Conservation (phyloP, 2,329 filamentous ascomycete species). For the Cladosporium sp. region DNA sequence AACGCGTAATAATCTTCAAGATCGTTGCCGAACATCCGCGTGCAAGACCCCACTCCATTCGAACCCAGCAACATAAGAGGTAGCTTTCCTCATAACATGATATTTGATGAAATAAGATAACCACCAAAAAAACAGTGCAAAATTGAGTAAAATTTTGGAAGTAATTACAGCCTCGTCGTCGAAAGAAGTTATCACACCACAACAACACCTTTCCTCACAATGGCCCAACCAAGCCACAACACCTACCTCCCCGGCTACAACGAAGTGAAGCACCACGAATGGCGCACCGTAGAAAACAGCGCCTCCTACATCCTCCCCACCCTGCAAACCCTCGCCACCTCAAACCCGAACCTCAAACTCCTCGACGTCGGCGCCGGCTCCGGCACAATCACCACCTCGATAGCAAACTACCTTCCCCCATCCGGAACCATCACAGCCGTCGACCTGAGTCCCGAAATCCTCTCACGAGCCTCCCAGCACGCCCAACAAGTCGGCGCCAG, state of each 20-base stretch:
- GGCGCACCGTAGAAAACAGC: slow-evolving; percentile 43
- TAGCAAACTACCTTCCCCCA: slow-evolving; percentile 41
- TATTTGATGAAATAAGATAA: too few relatives aligned
- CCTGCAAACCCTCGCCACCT: slow-evolving; percentile 20
- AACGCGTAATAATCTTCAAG: too few relatives aligned
- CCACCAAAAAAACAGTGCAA: too few relatives aligned
- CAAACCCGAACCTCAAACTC: slow-evolving; percentile 31
- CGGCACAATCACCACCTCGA: slow-evolving; percentile 45
- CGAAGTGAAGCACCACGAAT: slow-evolving; percentile 39
- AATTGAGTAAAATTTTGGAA: too few relatives aligned
- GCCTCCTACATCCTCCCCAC: slow-evolving; percentile 31
- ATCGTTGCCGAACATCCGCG: too few relatives aligned
- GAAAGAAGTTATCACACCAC: background rate
- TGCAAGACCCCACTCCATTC: too few relatives aligned
- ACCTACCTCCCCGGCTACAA: slow-evolving; percentile 41
- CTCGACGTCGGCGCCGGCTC: slow-evolving; percentile 48
- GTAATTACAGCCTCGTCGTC: too few relatives aligned
- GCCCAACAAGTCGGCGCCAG: slow-evolving; percentile 33
- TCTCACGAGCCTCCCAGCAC: slow-evolving; percentile 36
- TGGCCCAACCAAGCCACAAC: slow-evolving; percentile 4
- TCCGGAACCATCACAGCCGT: slow-evolving; percentile 42
- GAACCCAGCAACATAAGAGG: too few relatives aligned
- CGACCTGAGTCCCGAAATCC: slow-evolving; percentile 42
- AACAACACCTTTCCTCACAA: background rate
- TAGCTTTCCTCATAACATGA: too few relatives aligned